Base-by-base conservation (phyloP, 768 basidiomycete species). In the Russula vinacea region DNA sequence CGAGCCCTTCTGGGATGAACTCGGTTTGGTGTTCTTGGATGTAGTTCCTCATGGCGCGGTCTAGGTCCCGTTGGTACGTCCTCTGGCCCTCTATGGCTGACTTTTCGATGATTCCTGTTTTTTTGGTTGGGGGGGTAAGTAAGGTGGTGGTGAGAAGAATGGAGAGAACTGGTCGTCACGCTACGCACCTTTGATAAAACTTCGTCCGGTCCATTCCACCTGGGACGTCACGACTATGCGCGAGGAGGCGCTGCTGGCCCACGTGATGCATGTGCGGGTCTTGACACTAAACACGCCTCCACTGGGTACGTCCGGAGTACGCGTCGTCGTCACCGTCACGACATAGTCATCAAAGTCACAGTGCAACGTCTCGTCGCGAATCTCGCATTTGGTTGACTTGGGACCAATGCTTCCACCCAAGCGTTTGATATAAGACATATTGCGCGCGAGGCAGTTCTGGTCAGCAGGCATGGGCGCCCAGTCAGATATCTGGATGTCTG, bases 371-470 rank as follows among this genome's bases (percentile, higher is more conserved):
- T 97, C 94, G 71, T 99, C 96, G 55, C 83, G 82, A 62, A 98
- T 87, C 76, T 98, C 92, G 78, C 97, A 99, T 73, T 95, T 96
- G 17, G 95, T 94, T 74, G 92, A 90, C 73, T 86, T 96, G 1
- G 96, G 97, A 0, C 97, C 97, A 35, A 99, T 83, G 60, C 87
- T 85, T 1, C 84, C 94, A 67, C 83, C 85, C 35, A 99, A 78
- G 0, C 94, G 95, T 73, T 96, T 98, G 77, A 98, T 95, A 75
- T 98, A 99, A 32, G 92, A 92, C 86, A 95, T 94, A 67, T 93
- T 91, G 11, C 96, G 84, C 32, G 86, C 80, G 11, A 97, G 84
- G 45, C 92, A 81, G 60, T 86, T 84, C 39, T 86, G 84, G 16
- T 81, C 84, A 0, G 83, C 78, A 0, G 76, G 70, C 5, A 79